phyloP scores from a whole-genome alignment of 2,329 filamentous ascomycete species.

The Aspergillus felis region DNA sequence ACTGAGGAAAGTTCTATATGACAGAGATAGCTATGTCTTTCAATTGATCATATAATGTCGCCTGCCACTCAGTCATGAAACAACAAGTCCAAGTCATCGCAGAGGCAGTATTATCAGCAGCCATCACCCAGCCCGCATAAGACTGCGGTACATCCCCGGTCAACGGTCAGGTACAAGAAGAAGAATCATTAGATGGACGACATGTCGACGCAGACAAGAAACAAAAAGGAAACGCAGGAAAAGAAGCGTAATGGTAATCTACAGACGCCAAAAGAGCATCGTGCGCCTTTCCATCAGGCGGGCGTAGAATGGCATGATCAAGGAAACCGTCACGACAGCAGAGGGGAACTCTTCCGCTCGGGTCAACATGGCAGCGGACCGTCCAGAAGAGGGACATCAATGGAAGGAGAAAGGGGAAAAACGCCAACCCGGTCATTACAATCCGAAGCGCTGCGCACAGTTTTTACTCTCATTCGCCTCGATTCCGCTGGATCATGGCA shows the following conservation, averaged over 20 bases:
- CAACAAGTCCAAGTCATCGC: not conserved
- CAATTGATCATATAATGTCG: not conserved
- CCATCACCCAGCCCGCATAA: not conserved
- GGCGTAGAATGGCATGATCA: no score
- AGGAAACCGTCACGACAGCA: no score
- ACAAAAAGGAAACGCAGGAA: not conserved
- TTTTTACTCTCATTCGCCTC: conserved; percentile 20
- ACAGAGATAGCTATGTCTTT: not conserved
- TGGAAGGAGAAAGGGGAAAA: conserved; percentile 9
- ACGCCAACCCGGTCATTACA: conserved; percentile 27
- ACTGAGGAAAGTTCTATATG: not conserved
- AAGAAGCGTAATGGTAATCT: not conserved
- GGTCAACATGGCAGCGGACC: conserved; percentile 6
- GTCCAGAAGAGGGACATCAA: conserved; percentile 8
- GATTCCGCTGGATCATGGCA: conserved; percentile 47
- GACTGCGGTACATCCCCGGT: not conserved
- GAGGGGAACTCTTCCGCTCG: no score
- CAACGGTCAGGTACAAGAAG: not conserved
- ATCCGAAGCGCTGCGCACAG: conserved; percentile 17
- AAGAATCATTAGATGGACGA: conserved; percentile 1
- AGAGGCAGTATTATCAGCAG: not conserved
- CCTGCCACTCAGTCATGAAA: not conserved
- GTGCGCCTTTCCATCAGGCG: no score
- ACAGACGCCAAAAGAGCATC: not conserved
- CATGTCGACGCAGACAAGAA: not conserved